A percentile compares a stretch with the other conserved stretches of the same genome.
Evolutionary conservation across 345 rosid genomes (phyloP).

Genomic region (Salix dunnii): DNA sequence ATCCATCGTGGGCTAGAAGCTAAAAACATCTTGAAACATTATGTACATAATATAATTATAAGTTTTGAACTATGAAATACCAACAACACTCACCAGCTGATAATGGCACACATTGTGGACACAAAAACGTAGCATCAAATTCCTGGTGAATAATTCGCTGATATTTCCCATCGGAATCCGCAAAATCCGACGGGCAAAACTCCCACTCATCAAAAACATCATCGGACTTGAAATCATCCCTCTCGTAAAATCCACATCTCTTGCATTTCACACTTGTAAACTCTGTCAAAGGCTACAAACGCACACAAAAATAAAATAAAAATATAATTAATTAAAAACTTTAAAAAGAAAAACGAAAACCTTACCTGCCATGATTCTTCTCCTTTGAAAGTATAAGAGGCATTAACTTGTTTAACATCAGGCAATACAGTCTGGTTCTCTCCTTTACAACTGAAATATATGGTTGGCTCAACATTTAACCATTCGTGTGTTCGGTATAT

Average conservation of each 20-base stretch:
- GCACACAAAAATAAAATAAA: not conserved
- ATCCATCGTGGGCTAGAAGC: too few species aligned
- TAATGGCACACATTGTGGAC: conserved; percentile 48
- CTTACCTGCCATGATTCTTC: conserved; percentile 32
- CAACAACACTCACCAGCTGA: conserved; percentile 36
- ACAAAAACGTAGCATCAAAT: conserved; percentile 62
- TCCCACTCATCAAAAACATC: conserved; percentile 87
- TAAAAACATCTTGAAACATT: too few species aligned
- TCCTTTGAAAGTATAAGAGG: conserved; percentile 24
- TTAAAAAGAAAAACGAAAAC: not conserved
- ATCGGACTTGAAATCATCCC: conserved; percentile 49
- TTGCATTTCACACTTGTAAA: conserved; percentile 69
- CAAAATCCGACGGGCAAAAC: conserved; percentile 77
- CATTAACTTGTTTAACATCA: conserved; percentile 24
- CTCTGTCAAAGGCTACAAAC: conserved; percentile 60
- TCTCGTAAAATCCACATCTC: conserved; percentile 88
- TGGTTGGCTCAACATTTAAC: conserved; percentile 14
- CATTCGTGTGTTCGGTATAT: conserved; percentile 28
- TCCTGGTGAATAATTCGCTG: conserved; percentile 44
- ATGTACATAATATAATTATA: too few species aligned
- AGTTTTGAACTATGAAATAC: not conserved
- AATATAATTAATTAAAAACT: not conserved
- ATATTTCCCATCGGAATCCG: conserved; percentile 49
- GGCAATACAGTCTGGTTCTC: conserved; percentile 23
- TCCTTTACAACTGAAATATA: conserved; percentile 30